Conservation (phyloP, 2,329 filamentous ascomycete genomes). For the Epichloe baconii region DNA sequence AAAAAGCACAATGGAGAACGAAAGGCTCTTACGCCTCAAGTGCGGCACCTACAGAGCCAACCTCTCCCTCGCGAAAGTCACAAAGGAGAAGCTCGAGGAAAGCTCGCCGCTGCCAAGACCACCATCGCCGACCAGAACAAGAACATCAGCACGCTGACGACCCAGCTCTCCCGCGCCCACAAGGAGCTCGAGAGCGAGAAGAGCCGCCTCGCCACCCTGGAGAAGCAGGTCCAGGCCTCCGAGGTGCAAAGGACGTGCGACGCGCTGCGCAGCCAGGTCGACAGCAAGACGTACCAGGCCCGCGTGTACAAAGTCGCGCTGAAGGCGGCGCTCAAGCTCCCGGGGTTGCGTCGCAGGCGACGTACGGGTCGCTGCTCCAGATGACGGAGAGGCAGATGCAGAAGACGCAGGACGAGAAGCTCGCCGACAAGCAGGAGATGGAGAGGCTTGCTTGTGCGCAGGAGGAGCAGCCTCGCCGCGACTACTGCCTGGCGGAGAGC, state of each 20-base stretch:
- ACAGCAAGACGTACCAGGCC: not conserved
- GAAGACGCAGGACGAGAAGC: not conserved
- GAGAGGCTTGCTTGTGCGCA: not conserved
- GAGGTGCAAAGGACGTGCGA: not conserved
- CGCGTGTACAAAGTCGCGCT: slow-evolving; percentile 5
- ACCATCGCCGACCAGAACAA: not conserved
- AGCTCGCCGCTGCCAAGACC: not conserved
- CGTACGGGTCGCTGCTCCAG: not conserved
- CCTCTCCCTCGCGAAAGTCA: not conserved
- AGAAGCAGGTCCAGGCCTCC: not conserved
- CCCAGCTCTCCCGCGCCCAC: not conserved
- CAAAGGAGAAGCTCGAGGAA: not conserved
- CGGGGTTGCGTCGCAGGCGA: not conserved
- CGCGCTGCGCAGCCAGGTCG: not conserved
- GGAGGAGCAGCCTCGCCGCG: not conserved
- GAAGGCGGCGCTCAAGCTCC: slow-evolving; percentile 4
- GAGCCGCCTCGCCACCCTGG: not conserved
- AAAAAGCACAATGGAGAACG: not conserved
- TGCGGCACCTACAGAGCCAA: not conserved
- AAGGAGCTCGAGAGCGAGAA: not conserved
- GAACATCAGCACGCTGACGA: not conserved
- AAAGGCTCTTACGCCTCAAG: not conserved
- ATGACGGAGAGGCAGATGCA: not conserved
- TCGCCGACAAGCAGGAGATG: not conserved
- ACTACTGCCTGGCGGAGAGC: not conserved